These are phyloP conservation scores for Camelina laxa DNA, from an alignment of 345 rosid genomes.

Conservation along the genomic window DNA sequence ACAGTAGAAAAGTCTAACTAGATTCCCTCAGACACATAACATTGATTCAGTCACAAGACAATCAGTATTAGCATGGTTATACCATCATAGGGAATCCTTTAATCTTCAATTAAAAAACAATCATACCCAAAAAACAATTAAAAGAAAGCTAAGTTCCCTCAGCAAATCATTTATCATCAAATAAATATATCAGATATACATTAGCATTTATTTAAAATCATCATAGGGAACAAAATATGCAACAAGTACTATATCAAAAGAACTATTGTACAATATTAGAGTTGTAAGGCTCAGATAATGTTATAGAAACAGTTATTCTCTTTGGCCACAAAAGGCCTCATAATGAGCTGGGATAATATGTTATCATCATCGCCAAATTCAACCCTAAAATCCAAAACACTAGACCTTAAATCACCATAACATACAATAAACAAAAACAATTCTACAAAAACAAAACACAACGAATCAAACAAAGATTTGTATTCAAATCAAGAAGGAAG, in stretches of 20 bases:
- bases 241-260: background rate
- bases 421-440: too few relatives aligned
- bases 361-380: conserved; percentile 52
- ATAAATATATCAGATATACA: conserved; percentile 40
- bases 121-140: background rate
- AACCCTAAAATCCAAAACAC: background rate
- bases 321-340: conserved; percentile 54
- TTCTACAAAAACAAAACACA: too few relatives aligned
- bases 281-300: conserved; percentile 48
- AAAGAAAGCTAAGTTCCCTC: conserved; percentile 20
- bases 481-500: background rate
- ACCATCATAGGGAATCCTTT: conserved; percentile 51
- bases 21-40: conserved; percentile 52
- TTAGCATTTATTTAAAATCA: conserved; percentile 43
- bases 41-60: conserved; percentile 39
- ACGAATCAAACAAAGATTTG: background rate
- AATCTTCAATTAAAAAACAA: background rate
- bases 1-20: background rate
- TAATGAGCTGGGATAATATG: conserved; percentile 63
- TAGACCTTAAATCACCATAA: background rate
- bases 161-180: conserved; percentile 35
- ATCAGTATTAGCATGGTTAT: conserved; percentile 71
- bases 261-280: background rate
- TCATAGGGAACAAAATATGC: conserved; percentile 36
- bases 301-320: conserved; percentile 48